Conservation (phyloP, 345 rosid genomes). For the Eutrema heterophyllum region DNA sequence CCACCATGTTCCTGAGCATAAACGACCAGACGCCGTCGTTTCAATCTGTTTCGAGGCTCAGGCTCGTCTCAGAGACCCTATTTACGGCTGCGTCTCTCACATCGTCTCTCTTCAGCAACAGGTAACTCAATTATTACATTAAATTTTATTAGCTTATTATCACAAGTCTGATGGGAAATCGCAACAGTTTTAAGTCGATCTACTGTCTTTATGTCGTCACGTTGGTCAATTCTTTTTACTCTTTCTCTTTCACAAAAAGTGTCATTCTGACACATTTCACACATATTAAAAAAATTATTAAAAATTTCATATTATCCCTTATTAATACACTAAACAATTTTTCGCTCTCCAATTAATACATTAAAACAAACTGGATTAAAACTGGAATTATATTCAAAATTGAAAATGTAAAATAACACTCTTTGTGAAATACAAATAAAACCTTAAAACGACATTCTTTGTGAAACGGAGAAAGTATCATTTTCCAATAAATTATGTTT, state of each 20-base stretch:
- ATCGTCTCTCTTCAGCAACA: conserved; percentile 80
- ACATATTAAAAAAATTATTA: no score
- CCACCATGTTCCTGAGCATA: conserved; percentile 48
- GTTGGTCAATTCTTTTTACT: conserved; percentile 10
- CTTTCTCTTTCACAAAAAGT: no score
- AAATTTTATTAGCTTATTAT: background rate
- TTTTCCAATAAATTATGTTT: background rate
- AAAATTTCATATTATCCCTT: no score
- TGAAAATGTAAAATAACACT: no score
- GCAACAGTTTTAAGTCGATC: conserved; percentile 11
- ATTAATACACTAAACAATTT: no score
- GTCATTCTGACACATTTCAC: no score
- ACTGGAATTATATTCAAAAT: no score
- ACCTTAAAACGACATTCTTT: no score
- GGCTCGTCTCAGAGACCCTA: conserved; percentile 70
- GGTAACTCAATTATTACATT: conserved; percentile 24
- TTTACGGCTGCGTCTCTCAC: conserved; percentile 71
- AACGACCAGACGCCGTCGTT: conserved; percentile 63
- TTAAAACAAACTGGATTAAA: no score
- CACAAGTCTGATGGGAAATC: background rate
- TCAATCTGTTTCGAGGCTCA: conserved; percentile 75
- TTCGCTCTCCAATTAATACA: no score
- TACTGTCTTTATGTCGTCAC: conserved; percentile 14
- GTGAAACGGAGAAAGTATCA: no score
- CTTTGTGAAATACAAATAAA: no score